These are phyloP conservation scores for Grosmannia penicillata DNA, from an alignment of 2,329 filamentous ascomycete genomes.

Conservation along the genomic window DNA sequence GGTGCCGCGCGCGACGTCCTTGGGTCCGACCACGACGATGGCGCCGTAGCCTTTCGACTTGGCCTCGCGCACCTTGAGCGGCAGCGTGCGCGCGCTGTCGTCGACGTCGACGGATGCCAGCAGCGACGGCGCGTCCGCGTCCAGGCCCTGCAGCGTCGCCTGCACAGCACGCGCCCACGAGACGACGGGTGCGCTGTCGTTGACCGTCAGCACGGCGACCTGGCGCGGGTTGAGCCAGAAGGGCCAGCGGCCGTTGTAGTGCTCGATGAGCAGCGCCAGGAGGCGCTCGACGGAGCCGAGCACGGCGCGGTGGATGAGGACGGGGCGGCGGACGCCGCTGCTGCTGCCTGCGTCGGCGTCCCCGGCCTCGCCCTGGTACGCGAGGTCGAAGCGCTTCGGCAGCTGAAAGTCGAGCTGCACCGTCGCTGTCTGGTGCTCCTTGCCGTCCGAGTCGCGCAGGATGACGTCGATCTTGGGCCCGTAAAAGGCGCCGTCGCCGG, in stretches of 20 bases:
- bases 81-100: slow-evolving; percentile 42
- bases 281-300: slow-evolving; percentile 74
- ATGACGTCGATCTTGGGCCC: slow-evolving; percentile 87
- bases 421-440: slow-evolving; percentile 79
- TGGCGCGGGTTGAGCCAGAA: slow-evolving; percentile 82
- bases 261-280: slow-evolving; percentile 73
- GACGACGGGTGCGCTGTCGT: slow-evolving; percentile 40
- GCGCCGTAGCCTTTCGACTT: slow-evolving; percentile 56
- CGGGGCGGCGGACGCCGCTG: slow-evolving; percentile 44
- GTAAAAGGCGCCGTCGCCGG: slow-evolving; percentile 80
- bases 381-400: slow-evolving; percentile 64
- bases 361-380: slow-evolving; percentile 44
- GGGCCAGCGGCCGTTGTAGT: slow-evolving; percentile 66
- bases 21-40: slow-evolving; percentile 57
- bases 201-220: slow-evolving; percentile 59
- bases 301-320: slow-evolving; percentile 74
- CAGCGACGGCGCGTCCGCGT: slow-evolving; percentile 29
- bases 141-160: slow-evolving; percentile 34
- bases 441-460: slow-evolving; percentile 63
- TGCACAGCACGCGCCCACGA: slow-evolving; percentile 31
- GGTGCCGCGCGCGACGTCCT: slow-evolving; percentile 43
- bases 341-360: slow-evolving; percentile 18
- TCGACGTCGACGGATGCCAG: slow-evolving; percentile 56
- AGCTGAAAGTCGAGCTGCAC: slow-evolving; percentile 86
- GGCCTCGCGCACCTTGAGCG: slow-evolving; percentile 60